Base-by-base conservation (phyloP, 371 early-diverging fungal species). In the Rhizopus delemar region DNA sequence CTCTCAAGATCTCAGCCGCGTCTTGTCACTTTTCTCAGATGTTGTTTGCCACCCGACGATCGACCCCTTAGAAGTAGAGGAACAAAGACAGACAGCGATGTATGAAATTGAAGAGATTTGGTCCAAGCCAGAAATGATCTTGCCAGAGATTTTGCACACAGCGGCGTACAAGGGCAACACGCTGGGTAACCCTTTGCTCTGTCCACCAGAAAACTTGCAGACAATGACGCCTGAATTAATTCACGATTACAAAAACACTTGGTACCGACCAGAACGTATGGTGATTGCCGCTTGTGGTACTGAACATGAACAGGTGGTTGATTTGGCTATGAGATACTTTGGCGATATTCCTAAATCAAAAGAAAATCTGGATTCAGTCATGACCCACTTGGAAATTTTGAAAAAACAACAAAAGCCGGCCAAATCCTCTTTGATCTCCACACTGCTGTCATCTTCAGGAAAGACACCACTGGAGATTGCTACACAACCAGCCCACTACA, bases 261-360 rank as follows among this genome's bases (percentile, higher is more conserved):
- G 93, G 95, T 94, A 87, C 69, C 77, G 85, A 12, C 96, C 98
- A 0, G 93, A 95, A 57, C 85, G 94, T 36, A 91, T 97, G 61
- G 95, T 95, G 0, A 81, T 98, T 39, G 92, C 94, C 0, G 94
- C 90, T 1, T 87, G 92, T 33, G 98, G 98, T 16, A 84, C 91
- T 43, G 85, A 86, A 15, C 98, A 98, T 61, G 90, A 89, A 11
- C 69, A 85, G 56, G 83, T 95, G 0, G 90, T 93, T 1, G 84
- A 86, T n/a, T 70, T 90, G 29, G 88, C 90, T 3, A 63, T 77
- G 16, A 66, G 84, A 45, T 66, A 85, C 52, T 91, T 91, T 74
- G 90, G 90, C 7, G 68, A 79, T 36, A 68, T 90, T n/a, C 72
- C 75, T 0, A 53, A 39, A 28, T 80, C 80, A 9, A 22, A 33